Evolutionary conservation across 257 asterid genomes (phyloP).

Genomic region (Marsdenia floribunda): DNA sequence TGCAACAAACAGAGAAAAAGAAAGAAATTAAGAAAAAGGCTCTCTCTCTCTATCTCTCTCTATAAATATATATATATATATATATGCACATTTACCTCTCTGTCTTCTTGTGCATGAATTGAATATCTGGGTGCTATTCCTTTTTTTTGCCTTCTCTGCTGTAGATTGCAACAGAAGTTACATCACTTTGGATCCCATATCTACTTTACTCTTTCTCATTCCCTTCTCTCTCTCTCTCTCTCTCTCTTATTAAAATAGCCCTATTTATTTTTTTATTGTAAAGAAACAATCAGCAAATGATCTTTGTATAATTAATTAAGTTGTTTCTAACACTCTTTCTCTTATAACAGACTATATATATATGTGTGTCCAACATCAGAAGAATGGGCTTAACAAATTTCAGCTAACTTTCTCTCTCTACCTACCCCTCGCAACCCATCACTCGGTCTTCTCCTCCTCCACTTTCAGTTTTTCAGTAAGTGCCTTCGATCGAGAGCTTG

Average conservation of each 20-base stretch:
- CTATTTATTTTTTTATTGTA: too few species aligned
- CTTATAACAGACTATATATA: too few species aligned
- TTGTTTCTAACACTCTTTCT: too few species aligned
- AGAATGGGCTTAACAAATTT: background rate
- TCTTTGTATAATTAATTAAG: too few species aligned
- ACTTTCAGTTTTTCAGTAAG: background rate
- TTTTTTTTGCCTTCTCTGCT: slow-evolving; percentile 3
- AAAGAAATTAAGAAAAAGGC: too few species aligned
- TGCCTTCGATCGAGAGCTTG: background rate
- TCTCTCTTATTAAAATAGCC: too few species aligned
- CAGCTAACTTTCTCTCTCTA: background rate
- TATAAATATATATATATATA: too few species aligned
- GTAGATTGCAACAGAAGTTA: slow-evolving; percentile 25
- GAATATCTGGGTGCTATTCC: slow-evolving; percentile 29
- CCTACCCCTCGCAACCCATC: background rate
- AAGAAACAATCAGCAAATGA: too few species aligned
- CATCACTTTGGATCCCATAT: slow-evolving; percentile 17
- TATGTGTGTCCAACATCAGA: too few species aligned
- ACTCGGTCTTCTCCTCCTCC: background rate
- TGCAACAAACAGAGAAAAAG: background rate
- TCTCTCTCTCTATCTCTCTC: background rate
- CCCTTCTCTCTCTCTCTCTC: slow-evolving; percentile 3
- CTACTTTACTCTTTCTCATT: slow-evolving; percentile 7
- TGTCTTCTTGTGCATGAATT: slow-evolving; percentile 24
- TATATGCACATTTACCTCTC: slow-evolving; percentile 18